Percentiles rank a stretch among this genome's conserved stretches.
These are phyloP conservation scores for Yamadazyma triangularis DNA, from an alignment of 1,139 yeast species.

Conservation along the genomic window DNA sequence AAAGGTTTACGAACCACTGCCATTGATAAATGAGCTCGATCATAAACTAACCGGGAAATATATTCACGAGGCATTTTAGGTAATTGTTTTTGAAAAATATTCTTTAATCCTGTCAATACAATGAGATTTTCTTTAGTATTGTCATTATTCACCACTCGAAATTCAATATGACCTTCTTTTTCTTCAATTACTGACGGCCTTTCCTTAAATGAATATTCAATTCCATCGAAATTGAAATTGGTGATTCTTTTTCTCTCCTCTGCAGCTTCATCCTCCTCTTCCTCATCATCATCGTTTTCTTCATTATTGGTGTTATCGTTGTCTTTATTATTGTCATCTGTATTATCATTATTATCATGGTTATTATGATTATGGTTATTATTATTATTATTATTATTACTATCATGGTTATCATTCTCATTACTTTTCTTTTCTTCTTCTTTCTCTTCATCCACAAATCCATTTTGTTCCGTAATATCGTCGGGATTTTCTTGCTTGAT, in stretches of 20 bases:
- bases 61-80: constrained; percentile 99
- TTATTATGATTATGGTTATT: no score
- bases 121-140: constrained; percentile 82
- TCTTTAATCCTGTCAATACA: constrained; percentile 90
- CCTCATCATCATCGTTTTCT: constrained; percentile 31
- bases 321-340: no score
- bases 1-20: constrained; percentile 92
- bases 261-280: constrained; percentile 45
- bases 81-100: constrained; percentile 92
- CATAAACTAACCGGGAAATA: constrained; percentile 90
- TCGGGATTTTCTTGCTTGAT: constrained; percentile 7
- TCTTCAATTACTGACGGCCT: constrained; percentile 94
- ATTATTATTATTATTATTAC: no score
- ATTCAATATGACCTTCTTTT: constrained; percentile 85
- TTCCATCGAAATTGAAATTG: constrained; percentile 59
- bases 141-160: constrained; percentile 93
- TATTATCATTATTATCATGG: constrained; percentile 11
- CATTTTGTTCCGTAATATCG: constrained; percentile 8
- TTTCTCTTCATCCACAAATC: constrained; percentile 9
- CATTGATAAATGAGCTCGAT: constrained; percentile 88
- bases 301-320: constrained; percentile 18
- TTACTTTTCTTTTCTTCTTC: constrained; percentile 8
- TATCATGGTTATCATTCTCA: no score
- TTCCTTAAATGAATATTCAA: constrained; percentile 80
- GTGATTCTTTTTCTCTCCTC: constrained; percentile 52